Evolutionary conservation across 352 stramenopile genomes (phyloP).

Genomic region (Globisporangium perplexum): DNA sequence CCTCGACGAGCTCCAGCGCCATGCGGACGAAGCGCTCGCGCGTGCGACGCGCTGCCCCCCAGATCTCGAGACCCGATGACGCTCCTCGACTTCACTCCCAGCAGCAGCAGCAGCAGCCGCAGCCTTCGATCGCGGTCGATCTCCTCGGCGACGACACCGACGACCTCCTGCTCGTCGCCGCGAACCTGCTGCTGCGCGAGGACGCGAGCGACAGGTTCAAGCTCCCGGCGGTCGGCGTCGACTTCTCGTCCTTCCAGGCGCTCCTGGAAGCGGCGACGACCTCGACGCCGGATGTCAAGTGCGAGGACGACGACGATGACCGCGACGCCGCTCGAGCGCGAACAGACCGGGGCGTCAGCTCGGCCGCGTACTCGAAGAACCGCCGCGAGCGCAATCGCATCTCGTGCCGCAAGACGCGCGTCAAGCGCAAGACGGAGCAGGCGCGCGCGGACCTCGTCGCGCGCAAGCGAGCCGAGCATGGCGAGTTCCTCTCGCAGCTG

Average conservation of each 20-base stretch:
- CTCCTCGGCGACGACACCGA: not conserved
- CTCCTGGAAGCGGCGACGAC: conserved; percentile 1
- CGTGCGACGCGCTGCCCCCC: no score
- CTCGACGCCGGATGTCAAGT: not conserved
- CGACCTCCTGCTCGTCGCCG: not conserved
- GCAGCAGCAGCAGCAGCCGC: not conserved
- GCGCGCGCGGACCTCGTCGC: conserved; percentile 17
- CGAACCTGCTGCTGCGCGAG: not conserved
- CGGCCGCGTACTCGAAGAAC: conserved; percentile 5
- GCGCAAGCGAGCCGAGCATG: conserved; percentile 22
- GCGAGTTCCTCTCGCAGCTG: conserved; percentile 27
- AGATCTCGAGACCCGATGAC: not conserved
- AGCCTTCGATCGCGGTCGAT: not conserved
- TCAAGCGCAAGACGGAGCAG: conserved; percentile 40
- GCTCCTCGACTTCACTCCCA: not conserved
- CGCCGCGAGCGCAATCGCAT: conserved; percentile 36
- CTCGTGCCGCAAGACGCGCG: conserved; percentile 39
- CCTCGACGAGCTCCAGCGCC: not conserved
- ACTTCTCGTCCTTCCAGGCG: conserved; percentile 3
- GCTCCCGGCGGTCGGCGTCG: not conserved
- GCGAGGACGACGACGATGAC: not conserved
- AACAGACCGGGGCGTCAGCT: not conserved
- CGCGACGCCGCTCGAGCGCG: not conserved
- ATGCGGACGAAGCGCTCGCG: not conserved
- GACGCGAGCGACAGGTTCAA: not conserved